These are phyloP conservation scores for Phycomyces blakesleeanus DNA, from an alignment of 192 early-diverging fungal genomes.

Conservation along the genomic window DNA sequence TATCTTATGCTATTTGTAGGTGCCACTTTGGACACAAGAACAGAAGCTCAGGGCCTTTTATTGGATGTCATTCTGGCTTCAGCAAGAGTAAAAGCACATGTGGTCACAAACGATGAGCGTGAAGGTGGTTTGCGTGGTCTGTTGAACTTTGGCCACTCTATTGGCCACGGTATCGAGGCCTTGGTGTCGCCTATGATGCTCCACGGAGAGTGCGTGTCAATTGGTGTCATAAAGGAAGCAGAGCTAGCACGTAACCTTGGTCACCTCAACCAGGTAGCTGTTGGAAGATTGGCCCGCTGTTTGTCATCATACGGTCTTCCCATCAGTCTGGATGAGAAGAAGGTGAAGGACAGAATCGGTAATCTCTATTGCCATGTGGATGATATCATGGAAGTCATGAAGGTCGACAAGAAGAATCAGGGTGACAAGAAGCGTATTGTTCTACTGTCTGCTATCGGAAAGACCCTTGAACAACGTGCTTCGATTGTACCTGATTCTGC, in stretches of 20 bases:
- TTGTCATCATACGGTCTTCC: slow-evolving; percentile 87
- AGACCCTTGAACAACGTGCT: slow-evolving; percentile 78
- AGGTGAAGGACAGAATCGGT: slow-evolving; percentile 59
- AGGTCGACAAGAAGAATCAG: slow-evolving; percentile 95
- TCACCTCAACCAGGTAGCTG: slow-evolving; percentile 77
- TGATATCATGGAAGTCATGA: slow-evolving; percentile 84
- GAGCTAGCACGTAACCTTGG: slow-evolving; percentile 90
- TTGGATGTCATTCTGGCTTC: slow-evolving; percentile 84
- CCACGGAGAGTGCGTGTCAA: slow-evolving; percentile 95
- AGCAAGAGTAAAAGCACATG: slow-evolving; percentile 87
- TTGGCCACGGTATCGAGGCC: slow-evolving; percentile 96
- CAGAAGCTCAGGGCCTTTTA: slow-evolving; percentile 61
- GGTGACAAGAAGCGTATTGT: slow-evolving; percentile 91
- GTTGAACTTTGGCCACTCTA: slow-evolving; percentile 95
- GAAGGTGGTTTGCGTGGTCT: slow-evolving; percentile 92
- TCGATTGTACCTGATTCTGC: slow-evolving; percentile 79
- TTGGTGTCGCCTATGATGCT: slow-evolving; percentile 83
- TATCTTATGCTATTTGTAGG: too few species aligned
- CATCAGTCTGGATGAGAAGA: slow-evolving; percentile 76
- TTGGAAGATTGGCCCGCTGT: slow-evolving; percentile 82
- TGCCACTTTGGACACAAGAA: slow-evolving; percentile 54
- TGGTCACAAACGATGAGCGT: slow-evolving; percentile 93
- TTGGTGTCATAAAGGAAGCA: slow-evolving; percentile 93
- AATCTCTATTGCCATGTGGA: slow-evolving; percentile 70
- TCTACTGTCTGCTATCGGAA: slow-evolving; percentile 78